Evolutionary conservation across 2,329 filamentous ascomycete genomes (phyloP).

Genomic region (Exophiala xenobiotica): DNA sequence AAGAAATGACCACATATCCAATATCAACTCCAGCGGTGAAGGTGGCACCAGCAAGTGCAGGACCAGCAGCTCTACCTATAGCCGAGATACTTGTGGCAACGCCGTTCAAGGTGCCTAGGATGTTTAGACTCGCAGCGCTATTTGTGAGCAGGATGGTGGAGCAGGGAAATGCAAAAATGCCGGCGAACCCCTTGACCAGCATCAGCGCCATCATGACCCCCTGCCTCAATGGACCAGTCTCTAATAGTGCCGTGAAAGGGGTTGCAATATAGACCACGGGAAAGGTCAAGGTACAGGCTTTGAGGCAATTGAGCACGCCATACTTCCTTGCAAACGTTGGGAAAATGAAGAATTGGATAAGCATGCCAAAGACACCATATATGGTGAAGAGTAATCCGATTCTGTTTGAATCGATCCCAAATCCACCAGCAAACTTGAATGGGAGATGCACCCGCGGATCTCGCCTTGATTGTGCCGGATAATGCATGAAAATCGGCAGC

Average conservation of each 20-base stretch:
- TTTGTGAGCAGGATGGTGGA: conserved; percentile 90
- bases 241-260: conserved; percentile 72
- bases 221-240: conserved; percentile 53
- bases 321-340: conserved; percentile 70
- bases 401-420: conserved; percentile 67
- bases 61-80: conserved; percentile 75
- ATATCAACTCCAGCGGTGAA: conserved; percentile 75
- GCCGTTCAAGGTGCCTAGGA: conserved; percentile 87
- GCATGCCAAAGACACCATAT: conserved; percentile 74
- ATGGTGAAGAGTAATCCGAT: conserved; percentile 85
- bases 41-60: conserved; percentile 67
- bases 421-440: conserved; percentile 79
- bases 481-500: conserved; percentile 84
- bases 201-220: conserved; percentile 64
- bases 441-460: conserved; percentile 63
- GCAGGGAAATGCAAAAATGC: conserved; percentile 86
- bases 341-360: conserved; percentile 85
- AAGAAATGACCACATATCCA: conserved; percentile 76
- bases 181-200: conserved; percentile 69
- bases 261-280: conserved; percentile 77
- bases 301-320: conserved; percentile 73
- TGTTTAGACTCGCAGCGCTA: conserved; percentile 69
- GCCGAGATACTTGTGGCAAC: conserved; percentile 81
- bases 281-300: conserved; percentile 64
- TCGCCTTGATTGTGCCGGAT: conserved; percentile 57